Evolutionary conservation across 495 filamentous ascomycete species (phyloP).

Genomic region (Daldinia loculata): DNA sequence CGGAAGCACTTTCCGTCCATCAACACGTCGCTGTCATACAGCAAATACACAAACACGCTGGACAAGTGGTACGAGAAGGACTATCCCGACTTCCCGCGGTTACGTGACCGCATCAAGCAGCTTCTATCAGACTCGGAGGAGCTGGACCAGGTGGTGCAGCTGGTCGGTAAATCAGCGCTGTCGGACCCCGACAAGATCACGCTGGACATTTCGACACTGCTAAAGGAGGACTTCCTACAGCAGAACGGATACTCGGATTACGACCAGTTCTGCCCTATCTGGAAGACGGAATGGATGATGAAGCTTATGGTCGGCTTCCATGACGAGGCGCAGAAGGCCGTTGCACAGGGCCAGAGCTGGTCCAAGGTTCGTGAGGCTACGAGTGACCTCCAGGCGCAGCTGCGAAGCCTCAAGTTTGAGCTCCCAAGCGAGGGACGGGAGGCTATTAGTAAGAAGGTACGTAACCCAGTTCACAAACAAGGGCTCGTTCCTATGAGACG

Average conservation of each 20-base stretch:
- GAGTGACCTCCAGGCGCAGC: constrained; percentile 78
- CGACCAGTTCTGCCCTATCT: constrained; percentile 98
- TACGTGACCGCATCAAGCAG: constrained; percentile 91
- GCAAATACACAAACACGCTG: constrained; percentile 89
- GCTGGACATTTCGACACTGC: constrained; percentile 85
- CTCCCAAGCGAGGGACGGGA: constrained; percentile 80
- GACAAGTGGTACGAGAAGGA: constrained; percentile 94
- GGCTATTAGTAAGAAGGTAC: constrained; percentile 78
- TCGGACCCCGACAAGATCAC: constrained; percentile 99
- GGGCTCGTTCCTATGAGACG: not conserved
- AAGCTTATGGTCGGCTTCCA: constrained; percentile 97
- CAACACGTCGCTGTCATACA: constrained; percentile 95
- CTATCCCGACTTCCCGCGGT: constrained; percentile 90
- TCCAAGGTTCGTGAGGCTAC: constrained; percentile 91
- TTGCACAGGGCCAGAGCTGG: constrained; percentile 90
- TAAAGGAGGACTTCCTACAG: constrained; percentile 99
- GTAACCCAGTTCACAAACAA: constrained; percentile 11
- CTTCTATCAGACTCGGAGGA: constrained; percentile 94
- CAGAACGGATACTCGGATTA: constrained; percentile 99
- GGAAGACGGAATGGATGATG: constrained; percentile 99
- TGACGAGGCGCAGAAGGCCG: constrained; percentile 95
- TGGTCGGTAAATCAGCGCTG: constrained; percentile 95
- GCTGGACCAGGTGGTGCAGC: constrained; percentile 97
- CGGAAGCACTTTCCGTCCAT: constrained; percentile 99
- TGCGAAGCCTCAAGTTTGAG: constrained; percentile 97